Base-by-base conservation (phyloP, 371 early-diverging fungal genomes). In the Mortierella sp. region DNA sequence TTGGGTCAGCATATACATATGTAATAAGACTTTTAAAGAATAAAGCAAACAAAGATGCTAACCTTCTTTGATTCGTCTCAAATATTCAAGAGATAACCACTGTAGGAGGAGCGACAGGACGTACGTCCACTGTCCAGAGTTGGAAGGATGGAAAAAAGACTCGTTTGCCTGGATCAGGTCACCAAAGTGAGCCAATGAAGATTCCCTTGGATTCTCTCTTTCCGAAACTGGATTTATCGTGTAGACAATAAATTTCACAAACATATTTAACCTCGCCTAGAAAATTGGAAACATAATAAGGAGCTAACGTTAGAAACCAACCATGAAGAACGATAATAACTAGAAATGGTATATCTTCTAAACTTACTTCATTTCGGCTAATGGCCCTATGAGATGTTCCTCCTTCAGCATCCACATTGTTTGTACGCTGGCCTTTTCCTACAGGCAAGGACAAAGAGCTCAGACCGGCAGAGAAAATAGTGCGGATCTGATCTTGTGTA, bases 131-230 rank as follows among this genome's bases (percentile, higher is more conserved):
- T 84, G 70, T 3, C 97, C 97, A 72, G 87, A 86, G 78, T 97
- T 97, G 9, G 96, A 95, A 6, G 97, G 97, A 76, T 97, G 97
- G 74, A 87, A 96, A 69, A 92, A 96, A 0, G 93, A 89, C 83
- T 97, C 97, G 28, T 91, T 90, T 32, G 96, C 95, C 68, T 94
- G 95, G 51, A 97, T 92, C 55, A 96, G 66, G 51, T 93, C 90
- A 28, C 86, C 83, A 54, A 97, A 86, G 51, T 89, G 90, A 30
- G 88, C 75, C 58, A 96, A 71, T 5, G 92, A 84, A 2, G 84
- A 84, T 37, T 75, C 83, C 22, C 80, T 72, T 20, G 70, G 73
- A 20, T 62, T 55, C 39, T 70, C 66, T 28, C 60, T 64, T 2
- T 78, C 84, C 8, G 81, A 60, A 24, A 78, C 64, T 30, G 93